Conservation (phyloP, 179 eudicot species). For the Dionaea muscipula region DNA sequence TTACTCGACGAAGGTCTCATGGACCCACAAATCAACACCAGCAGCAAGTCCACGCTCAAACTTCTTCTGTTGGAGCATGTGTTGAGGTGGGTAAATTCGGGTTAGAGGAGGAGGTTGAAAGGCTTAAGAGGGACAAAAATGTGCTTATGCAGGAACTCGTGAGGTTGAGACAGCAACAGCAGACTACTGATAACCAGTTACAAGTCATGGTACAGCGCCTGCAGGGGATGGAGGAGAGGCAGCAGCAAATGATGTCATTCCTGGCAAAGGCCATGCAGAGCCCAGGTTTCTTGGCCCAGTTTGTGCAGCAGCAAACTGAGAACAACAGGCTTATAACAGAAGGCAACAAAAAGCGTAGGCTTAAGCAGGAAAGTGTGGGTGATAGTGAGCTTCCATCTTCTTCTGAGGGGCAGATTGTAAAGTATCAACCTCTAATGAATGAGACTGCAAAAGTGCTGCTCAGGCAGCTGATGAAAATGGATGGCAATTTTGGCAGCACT, state of each 20-base stretch:
- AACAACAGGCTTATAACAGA: constrained; percentile 3
- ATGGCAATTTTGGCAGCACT: not conserved
- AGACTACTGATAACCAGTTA: constrained; percentile 4
- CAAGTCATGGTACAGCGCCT: constrained; percentile 4
- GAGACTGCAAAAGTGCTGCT: constrained; percentile 3
- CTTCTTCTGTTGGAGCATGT: not conserved
- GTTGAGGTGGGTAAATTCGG: constrained; percentile 8
- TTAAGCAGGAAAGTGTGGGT: not conserved
- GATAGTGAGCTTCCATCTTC: not conserved
- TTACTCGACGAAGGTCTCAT: constrained; percentile 2
- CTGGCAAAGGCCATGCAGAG: constrained; percentile 10
- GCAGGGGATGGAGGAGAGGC: constrained; percentile 8
- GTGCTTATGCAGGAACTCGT: constrained; percentile 7
- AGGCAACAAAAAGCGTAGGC: constrained; percentile 5
- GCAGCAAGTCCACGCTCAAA: constrained; percentile 1
- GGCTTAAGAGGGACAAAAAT: constrained; percentile 8
- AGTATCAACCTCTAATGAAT: constrained; percentile 4
- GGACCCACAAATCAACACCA: not conserved
- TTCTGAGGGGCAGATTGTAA: constrained; percentile 6
- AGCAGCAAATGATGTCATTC: constrained; percentile 6
- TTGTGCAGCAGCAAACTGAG: constrained; percentile 5
- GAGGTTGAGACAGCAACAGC: constrained; percentile 6
- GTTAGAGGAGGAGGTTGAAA: constrained; percentile 7
- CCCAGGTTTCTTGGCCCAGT: constrained; percentile 8
- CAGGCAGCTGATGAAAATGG: constrained; percentile 6